Conservation (phyloP, 2,329 filamentous ascomycete genomes). For the Colletotrichum theobromicola region DNA sequence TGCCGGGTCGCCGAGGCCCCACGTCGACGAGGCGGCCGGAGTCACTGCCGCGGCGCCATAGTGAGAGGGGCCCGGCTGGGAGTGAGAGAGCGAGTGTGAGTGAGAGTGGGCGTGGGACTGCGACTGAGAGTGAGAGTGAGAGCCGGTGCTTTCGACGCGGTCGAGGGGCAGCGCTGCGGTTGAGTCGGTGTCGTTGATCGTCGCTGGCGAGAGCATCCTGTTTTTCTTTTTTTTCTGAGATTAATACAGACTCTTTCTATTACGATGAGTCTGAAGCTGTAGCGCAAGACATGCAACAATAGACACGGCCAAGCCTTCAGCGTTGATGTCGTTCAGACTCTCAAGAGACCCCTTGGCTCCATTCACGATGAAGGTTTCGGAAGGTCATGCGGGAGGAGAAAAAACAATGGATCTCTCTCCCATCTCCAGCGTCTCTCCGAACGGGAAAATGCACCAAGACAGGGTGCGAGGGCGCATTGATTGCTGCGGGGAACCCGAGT, state of each 20-base stretch:
- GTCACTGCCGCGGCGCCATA: neutral
- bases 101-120: neutral
- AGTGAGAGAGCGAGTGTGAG: neutral
- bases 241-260: neutral
- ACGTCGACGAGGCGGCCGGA: neutral
- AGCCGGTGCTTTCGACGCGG: neutral
- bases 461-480: neutral
- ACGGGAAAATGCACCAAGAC: neutral
- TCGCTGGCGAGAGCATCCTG: slow-evolving; percentile 4
- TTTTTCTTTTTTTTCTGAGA: neutral
- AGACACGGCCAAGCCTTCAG: neutral
- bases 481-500: slow-evolving; percentile 12
- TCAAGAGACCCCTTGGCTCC: neutral
- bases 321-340: neutral
- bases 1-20: slow-evolving; percentile 8
- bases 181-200: neutral
- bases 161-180: neutral
- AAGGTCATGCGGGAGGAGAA: slow-evolving; percentile 6
- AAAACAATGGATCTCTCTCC: neutral
- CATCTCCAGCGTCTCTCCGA: neutral
- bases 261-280: neutral
- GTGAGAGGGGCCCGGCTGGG: neutral
- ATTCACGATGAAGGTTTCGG: slow-evolving; percentile 1
- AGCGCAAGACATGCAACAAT: neutral
- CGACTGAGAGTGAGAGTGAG: neutral